phyloP scores from a whole-genome alignment of 1,284 basidiomycete species.

The Leucoagaricus sp. region DNA sequence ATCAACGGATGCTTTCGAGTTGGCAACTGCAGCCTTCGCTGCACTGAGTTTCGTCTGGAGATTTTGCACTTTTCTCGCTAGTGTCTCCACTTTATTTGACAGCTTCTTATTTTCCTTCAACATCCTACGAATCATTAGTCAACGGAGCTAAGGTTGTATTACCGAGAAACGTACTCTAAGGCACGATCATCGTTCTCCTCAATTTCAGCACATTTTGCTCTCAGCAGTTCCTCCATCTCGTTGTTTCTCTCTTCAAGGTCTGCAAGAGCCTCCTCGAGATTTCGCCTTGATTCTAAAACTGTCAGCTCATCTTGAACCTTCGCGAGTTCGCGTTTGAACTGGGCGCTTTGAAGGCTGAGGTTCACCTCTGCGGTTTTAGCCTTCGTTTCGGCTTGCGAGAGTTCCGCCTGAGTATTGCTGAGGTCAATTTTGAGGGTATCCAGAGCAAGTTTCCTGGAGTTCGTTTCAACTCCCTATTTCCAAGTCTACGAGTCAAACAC shows the following conservation, averaged over 20 bases:
- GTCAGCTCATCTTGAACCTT: slow-evolving; percentile 58
- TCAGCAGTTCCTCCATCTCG: slow-evolving; percentile 72
- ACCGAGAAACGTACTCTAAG: slow-evolving; percentile 59
- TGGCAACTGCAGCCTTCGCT: slow-evolving; percentile 42
- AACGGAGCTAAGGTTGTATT: slow-evolving; percentile 3
- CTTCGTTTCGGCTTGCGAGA: slow-evolving; percentile 55
- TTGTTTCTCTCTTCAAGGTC: slow-evolving; percentile 68
- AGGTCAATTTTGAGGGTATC: slow-evolving; percentile 47
- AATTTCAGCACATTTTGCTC: slow-evolving; percentile 71
- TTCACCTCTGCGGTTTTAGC: slow-evolving; percentile 64
- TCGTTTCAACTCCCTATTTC: slow-evolving; percentile 12
- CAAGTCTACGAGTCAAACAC: slow-evolving; percentile 14
- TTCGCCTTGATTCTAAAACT: slow-evolving; percentile 51
- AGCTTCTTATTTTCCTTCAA: slow-evolving; percentile 80
- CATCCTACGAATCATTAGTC: slow-evolving; percentile 44
- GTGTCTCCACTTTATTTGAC: slow-evolving; percentile 61
- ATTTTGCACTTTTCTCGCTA: slow-evolving; percentile 69
- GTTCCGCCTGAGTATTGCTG: slow-evolving; percentile 42
- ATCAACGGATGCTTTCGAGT: slow-evolving; percentile 13
- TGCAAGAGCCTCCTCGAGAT: slow-evolving; percentile 52
- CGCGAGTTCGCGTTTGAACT: slow-evolving; percentile 62
- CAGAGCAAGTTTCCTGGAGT: slow-evolving; percentile 48
- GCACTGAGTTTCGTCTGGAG: slow-evolving; percentile 66
- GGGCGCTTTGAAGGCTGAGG: slow-evolving; percentile 58
- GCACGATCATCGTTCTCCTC: slow-evolving; percentile 80